Percentiles rank a stretch among this genome's conserved stretches.
These are phyloP conservation scores for Acacia pycnantha DNA, from an alignment of 331 rosid genomes.

Conservation along the genomic window DNA sequence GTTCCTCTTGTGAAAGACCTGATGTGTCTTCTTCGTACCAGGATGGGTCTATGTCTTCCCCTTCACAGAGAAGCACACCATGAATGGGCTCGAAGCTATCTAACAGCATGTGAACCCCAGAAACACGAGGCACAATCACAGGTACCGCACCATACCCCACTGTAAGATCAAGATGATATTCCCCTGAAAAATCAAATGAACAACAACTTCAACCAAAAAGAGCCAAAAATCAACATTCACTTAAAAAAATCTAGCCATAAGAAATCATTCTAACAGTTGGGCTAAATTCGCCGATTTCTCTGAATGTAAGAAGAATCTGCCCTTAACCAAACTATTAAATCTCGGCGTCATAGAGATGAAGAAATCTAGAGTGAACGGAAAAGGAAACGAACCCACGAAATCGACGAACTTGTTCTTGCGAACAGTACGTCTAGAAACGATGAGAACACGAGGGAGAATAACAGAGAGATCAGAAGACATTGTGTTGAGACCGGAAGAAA, in stretches of 20 bases:
- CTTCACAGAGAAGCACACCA: conserved; percentile 94
- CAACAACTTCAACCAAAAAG: not conserved
- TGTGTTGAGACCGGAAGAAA: not conserved
- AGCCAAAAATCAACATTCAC: not conserved
- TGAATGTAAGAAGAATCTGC: not conserved
- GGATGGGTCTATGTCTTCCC: conserved; percentile 93
- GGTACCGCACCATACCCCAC: conserved; percentile 85
- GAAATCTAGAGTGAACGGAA: not conserved
- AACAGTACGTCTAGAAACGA: conserved; percentile 84
- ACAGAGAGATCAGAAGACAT: conserved; percentile 74
- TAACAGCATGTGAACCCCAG: conserved; percentile 72
- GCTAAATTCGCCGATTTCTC: not conserved
- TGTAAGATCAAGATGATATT: conserved; percentile 92
- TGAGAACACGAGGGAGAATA: conserved; percentile 87
- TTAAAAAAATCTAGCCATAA: not conserved
- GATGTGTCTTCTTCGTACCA: conserved; percentile 54
- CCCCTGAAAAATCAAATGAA: conserved; percentile 47
- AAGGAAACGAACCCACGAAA: conserved; percentile 66
- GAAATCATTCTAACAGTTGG: not conserved
- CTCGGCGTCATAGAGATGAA: not conserved
- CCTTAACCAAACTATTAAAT: not conserved
- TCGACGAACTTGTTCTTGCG: conserved; percentile 97
- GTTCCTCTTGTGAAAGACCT: conserved; percentile 59
- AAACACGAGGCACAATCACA: conserved; percentile 80
- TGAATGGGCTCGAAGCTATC: conserved; percentile 96